Conservation (phyloP, 345 rosid species). For the Brassica rapa region DNA sequence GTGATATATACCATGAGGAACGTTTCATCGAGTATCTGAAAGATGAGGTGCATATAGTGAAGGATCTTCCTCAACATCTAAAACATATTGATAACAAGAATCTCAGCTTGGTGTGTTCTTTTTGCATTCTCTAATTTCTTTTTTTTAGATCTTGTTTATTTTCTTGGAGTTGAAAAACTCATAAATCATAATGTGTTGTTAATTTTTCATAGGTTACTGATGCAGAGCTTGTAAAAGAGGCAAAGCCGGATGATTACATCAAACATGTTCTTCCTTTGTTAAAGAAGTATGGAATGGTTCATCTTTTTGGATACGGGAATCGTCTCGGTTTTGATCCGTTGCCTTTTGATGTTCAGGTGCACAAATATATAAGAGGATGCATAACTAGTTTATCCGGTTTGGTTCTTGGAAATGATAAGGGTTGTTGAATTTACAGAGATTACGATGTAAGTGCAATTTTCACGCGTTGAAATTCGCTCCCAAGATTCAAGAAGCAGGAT, state of each 20-base stretch:
- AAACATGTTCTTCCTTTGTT: slow-evolving; percentile 65
- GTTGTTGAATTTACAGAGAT: slow-evolving; percentile 46
- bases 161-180: too few species aligned
- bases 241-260: slow-evolving; percentile 65
- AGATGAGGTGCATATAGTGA: slow-evolving; percentile 66
- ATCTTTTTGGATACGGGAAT: slow-evolving; percentile 87
- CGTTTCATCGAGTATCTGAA: slow-evolving; percentile 55
- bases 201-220: slow-evolving; percentile 63
- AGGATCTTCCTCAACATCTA: slow-evolving; percentile 74
- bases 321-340: slow-evolving; percentile 90
- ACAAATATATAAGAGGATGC: neutral
- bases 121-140: neutral
- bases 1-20: slow-evolving; percentile 81
- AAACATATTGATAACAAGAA: slow-evolving; percentile 60
- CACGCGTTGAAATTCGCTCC: slow-evolving; percentile 78
- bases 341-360: slow-evolving; percentile 76
- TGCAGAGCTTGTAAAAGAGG: slow-evolving; percentile 77
- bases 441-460: slow-evolving; percentile 95
- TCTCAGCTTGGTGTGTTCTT: slow-evolving; percentile 56
- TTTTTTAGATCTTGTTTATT: neutral
- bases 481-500: slow-evolving; percentile 68
- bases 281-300: slow-evolving; percentile 60
- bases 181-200: neutral
- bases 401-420: slow-evolving; percentile 11
- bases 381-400: neutral